phyloP scores from a whole-genome alignment of 164 flowering plant genomes.

The Akebia trifoliata region DNA sequence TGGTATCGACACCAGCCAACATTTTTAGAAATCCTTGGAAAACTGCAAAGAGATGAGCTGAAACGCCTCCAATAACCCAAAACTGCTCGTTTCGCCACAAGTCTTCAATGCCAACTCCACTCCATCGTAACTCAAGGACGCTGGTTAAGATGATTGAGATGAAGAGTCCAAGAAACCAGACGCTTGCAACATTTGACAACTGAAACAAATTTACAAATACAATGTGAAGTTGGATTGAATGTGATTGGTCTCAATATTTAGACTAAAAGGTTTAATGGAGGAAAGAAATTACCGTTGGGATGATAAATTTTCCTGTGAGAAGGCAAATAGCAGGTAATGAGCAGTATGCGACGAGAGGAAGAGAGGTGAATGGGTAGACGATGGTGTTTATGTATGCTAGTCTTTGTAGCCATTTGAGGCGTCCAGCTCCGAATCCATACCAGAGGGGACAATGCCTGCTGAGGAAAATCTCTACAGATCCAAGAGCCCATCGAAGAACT shows the following conservation, averaged over 20 bases:
- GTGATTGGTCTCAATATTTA: too few species aligned
- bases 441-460: constrained; percentile 97
- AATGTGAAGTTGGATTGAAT: not conserved
- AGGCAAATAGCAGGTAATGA: constrained; percentile 90
- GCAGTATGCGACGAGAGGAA: constrained; percentile 92
- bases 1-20: constrained; percentile 88
- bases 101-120: constrained; percentile 89
- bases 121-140: constrained; percentile 91
- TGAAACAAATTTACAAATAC: constrained; percentile 22
- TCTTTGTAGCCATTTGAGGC: constrained; percentile 92
- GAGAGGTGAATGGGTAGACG: constrained; percentile 93
- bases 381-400: constrained; percentile 90
- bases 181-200: constrained; percentile 86
- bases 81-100: constrained; percentile 96
- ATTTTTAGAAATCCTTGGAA: constrained; percentile 92
- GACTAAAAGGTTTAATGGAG: too few species aligned
- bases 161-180: constrained; percentile 83
- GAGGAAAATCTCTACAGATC: constrained; percentile 90
- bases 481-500: constrained; percentile 97
- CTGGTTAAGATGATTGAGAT: constrained; percentile 84
- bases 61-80: constrained; percentile 98
- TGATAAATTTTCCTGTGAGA: constrained; percentile 94
- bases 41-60: constrained; percentile 96
- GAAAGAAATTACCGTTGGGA: constrained; percentile 73
- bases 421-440: constrained; percentile 94